These are phyloP conservation scores for Penicillium griseofulvum DNA, from an alignment of 2,329 filamentous ascomycete species.

Conservation along the genomic window DNA sequence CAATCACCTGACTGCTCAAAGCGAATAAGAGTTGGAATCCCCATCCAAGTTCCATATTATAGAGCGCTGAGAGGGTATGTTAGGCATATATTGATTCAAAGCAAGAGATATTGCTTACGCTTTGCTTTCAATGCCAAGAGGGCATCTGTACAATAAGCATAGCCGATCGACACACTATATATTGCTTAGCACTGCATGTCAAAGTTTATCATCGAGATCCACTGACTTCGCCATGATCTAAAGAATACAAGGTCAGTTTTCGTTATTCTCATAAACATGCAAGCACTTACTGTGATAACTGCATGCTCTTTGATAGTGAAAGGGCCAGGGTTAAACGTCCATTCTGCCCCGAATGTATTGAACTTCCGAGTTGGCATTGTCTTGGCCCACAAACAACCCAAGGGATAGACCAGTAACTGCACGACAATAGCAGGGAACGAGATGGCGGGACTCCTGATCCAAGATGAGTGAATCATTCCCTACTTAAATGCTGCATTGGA, in stretches of 20 bases:
- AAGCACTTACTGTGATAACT: slow-evolving; percentile 43
- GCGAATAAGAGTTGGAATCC: slow-evolving; percentile 28
- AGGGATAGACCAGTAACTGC: slow-evolving; percentile 58
- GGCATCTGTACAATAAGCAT: slow-evolving; percentile 29
- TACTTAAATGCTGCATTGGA: background rate
- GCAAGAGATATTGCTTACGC: slow-evolving; percentile 7
- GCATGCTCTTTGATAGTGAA: slow-evolving; percentile 45
- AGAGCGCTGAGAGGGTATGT: slow-evolving; percentile 14
- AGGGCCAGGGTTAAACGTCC: slow-evolving; percentile 37
- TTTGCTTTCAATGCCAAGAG: slow-evolving; percentile 26
- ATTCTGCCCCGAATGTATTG: slow-evolving; percentile 31
- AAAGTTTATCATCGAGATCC: background rate
- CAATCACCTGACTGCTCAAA: slow-evolving; percentile 51
- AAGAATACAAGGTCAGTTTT: background rate
- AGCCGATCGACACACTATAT: slow-evolving; percentile 24
- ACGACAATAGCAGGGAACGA: slow-evolving; percentile 57
- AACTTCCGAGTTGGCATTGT: slow-evolving; percentile 33
- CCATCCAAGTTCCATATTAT: slow-evolving; percentile 24
- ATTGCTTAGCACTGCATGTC: background rate
- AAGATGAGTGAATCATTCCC: background rate
- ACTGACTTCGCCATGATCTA: slow-evolving; percentile 21
- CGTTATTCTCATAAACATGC: background rate
- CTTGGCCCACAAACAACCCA: slow-evolving; percentile 34
- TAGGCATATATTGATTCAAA: background rate
- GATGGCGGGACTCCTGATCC: slow-evolving; percentile 46